Base-by-base conservation (phyloP, 805 yeast genomes). In the Huiozyma sinensis region DNA sequence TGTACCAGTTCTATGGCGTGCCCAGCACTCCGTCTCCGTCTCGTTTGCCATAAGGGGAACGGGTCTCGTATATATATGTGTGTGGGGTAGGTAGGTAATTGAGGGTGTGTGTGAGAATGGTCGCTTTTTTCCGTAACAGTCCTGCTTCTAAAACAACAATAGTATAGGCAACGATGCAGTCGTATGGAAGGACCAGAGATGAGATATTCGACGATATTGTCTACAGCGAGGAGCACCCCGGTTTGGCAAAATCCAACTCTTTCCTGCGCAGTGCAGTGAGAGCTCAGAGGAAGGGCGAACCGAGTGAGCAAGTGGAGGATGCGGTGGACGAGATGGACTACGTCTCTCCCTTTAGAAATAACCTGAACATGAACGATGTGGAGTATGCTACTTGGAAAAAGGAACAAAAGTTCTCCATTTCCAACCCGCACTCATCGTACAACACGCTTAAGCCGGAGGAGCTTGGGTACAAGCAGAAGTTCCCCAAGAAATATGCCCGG, bases 401-500 rank as follows among this genome's bases (percentile, higher is more conserved):
- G 24, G 24, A 33, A 38, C 12, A 29, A 31, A 17, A 48, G 37
- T 28, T 48, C 17, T 40, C 65, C 7, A 56, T 58, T 10, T 50
- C 51, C 2, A 52, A 56, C 35, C 58, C 60, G 6, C 48, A 50
- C 27, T 48, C 55, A 6, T 50, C 47, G 13, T 49, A 42, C 34
- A 45, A 44, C 31, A 45, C 48, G 33, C 45, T 48, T 8, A 40
- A 41, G 9, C 55, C 56, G 5, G 44, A 45, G 11, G 48, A 55
- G 36, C 33, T 55, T 34, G 60, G 60, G 12, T 57, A 49, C 43
- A 47, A 50, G 13, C 48, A 46, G 12, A 45, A 43, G 24, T 47
- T 45, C 17, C 36, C 45, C 1, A 41, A 48, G n/a, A 52, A 49
- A 39, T 47, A 55, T 24, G 60, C 63, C 4, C 55, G 50, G 44